Base-by-base conservation (phyloP, 2,329 filamentous ascomycete species). In the Alternaria burnsii region DNA sequence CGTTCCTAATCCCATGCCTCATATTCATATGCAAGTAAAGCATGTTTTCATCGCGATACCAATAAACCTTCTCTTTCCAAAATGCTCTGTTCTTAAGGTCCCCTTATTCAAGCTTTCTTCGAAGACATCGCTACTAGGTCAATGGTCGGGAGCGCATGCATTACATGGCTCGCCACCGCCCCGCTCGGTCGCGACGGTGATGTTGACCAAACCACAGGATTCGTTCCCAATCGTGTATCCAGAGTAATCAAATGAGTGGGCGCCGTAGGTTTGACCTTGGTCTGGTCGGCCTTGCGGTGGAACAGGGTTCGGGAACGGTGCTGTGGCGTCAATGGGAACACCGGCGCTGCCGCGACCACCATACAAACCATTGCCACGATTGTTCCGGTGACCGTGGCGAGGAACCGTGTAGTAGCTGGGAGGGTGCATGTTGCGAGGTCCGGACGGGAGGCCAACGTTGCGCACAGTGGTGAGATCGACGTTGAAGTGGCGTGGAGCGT, bases 291-390 rank as follows among this genome's bases (percentile, higher is more conserved):
- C 74, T 18, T 66, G 63, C 0, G 76, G 76, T 1, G 73, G 61
- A 2, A 73, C 44, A 2, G 75, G 74, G 22, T 63, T 58, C 1
- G 76, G 76, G 36, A 78, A 78, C 3, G 75, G 75, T 5, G 61
- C 63, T 0, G 73, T 76, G 2, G 67, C 69, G n/a, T 72, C 64
- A 22, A 78, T 63, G 3, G 75, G 75, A 7, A 77, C 55, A 14
- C 74, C 75, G 9, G 41, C 42, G 11, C 44, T 61, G 48, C 58
- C 48, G 9, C 58, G 54, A 42, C 58, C 58, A 18, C 58, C 54
- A 36, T 73, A 73, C 3, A 74, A 59, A 11, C 72, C 73, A 34
- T 74, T 75, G n/a, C 61, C 68, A 44, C 54, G 54, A 18, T 44
- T 34, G 30, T 55, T 56, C 8, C 58, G 54, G 24, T 61, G 30